These are phyloP conservation scores for Pulveroboletus sp. DNA, from an alignment of 768 basidiomycete genomes.

Conservation along the genomic window DNA sequence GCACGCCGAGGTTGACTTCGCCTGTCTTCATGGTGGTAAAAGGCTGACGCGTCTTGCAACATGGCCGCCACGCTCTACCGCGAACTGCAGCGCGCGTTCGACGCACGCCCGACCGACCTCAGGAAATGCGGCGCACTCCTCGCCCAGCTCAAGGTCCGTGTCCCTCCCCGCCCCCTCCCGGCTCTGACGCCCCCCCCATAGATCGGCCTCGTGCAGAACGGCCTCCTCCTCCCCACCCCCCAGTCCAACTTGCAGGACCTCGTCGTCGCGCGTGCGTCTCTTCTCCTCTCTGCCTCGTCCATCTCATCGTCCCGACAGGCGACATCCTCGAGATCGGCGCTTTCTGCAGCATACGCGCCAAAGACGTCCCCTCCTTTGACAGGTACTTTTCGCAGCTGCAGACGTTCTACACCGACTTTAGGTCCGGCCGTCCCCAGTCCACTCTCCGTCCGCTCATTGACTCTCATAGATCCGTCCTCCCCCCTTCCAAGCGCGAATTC, in stretches of 20 bases:
- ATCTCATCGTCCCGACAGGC: constrained; percentile 43
- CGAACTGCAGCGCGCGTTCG: constrained; percentile 64
- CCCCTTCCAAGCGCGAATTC: constrained; percentile 81
- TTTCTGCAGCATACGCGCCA: constrained; percentile 85
- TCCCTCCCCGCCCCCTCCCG: neutral
- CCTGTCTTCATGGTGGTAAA: constrained; percentile 57
- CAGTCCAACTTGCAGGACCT: constrained; percentile 65
- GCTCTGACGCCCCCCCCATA: constrained; percentile 26
- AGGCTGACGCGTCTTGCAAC: constrained; percentile 52
- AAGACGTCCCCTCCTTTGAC: constrained; percentile 90
- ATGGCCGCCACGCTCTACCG: constrained; percentile 50
- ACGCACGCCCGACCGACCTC: constrained; percentile 61
- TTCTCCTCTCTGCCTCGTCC: neutral
- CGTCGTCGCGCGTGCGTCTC: constrained; percentile 62
- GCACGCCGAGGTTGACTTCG: constrained; percentile 94
- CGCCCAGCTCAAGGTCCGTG: constrained; percentile 67
- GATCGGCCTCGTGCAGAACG: constrained; percentile 75
- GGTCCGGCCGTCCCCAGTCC: constrained; percentile 36
- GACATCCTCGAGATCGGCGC: constrained; percentile 96
- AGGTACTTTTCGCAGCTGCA: constrained; percentile 91
- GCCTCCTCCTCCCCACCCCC: constrained; percentile 70
- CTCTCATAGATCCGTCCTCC: constrained; percentile 58
- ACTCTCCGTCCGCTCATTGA: neutral
- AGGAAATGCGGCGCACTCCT: constrained; percentile 61
- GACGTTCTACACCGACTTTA: constrained; percentile 84